Base-by-base conservation (phyloP, 1,139 yeast genomes). In the Suhomyces ambrosiae region DNA sequence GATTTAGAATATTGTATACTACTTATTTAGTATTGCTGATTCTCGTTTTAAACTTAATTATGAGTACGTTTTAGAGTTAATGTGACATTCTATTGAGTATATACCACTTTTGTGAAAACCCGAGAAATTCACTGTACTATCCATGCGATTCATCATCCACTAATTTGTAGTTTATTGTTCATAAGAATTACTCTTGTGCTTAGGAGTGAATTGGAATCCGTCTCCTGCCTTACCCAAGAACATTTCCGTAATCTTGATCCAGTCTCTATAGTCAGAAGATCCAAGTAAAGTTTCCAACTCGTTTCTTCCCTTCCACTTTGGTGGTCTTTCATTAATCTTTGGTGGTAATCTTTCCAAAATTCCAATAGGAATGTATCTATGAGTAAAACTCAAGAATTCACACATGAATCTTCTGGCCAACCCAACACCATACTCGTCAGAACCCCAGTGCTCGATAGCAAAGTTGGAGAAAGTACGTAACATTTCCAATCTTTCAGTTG, bases 191-290 rank as follows among this genome's bases (percentile, higher is more conserved):
- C 96, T 86, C 72, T 90, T 92, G 61, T 92, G 99, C 64, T 92
- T 92, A 35, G 99, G 98, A 40, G 77, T 75, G 59, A 89, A 92
- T 37, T 76, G 79, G 65, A 94, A 92, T 30, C 67, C 72, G 4
- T 80, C 84, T 37, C 83, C 79, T 1, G 84, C 85, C 42, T 87
- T 87, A 15, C 98, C 98, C 49, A 92, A 74, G 56, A 90, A 90
- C 95, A 89, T 80, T 60, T 94, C 98, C n/a, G 95, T 80, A 47
- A 94, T 79, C 62, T 90, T 92, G 60, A 92, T 86, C 99, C 99
- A 92, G 62, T 92, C 98, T 53, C 72, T 76, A 65, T 84, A 88
- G 61, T 90, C 94, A 4, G 80, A 68, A 30, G 95, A 83, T 0
- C 94, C 97, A 48, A 92, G 70, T 50, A 89, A 70, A 0, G 96